Evolutionary conservation across 164 flowering plant species (phyloP).

Genomic region (Annona squamosa): DNA sequence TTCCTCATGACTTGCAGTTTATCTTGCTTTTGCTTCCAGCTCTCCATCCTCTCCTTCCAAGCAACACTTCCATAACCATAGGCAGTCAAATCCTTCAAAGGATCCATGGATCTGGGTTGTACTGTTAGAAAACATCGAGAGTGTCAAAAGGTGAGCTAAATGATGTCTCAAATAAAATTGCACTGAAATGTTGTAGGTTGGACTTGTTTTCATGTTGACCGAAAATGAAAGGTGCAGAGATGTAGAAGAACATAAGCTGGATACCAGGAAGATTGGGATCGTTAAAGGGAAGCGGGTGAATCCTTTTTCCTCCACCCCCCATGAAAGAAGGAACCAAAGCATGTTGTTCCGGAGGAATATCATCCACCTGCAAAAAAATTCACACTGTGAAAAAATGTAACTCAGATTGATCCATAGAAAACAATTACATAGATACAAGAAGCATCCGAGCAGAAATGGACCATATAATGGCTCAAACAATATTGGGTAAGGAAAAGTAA

Average conservation of each 20-base stretch:
- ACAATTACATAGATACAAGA: background rate
- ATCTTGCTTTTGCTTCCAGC: constrained; percentile 55
- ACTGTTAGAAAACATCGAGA: constrained; percentile 22
- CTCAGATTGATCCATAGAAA: background rate
- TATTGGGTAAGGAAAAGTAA: background rate
- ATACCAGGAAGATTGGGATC: constrained; percentile 39
- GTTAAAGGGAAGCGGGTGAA: constrained; percentile 47
- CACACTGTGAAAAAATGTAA: background rate
- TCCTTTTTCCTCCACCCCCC: constrained; percentile 42
- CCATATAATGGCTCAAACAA: too few species aligned
- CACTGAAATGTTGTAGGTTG: background rate
- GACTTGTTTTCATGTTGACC: background rate
- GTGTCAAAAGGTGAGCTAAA: background rate
- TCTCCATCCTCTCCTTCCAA: constrained; percentile 66
- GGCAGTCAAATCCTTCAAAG: constrained; percentile 62
- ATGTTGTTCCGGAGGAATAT: constrained; percentile 48
- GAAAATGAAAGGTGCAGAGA: background rate
- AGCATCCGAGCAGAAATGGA: background rate
- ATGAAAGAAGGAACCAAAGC: constrained; percentile 45
- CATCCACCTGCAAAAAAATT: constrained; percentile 31
- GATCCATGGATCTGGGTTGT: constrained; percentile 66
- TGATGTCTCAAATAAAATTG: background rate
- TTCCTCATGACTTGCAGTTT: constrained; percentile 39
- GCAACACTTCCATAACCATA: constrained; percentile 74
- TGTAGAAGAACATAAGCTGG: background rate